Evolutionary conservation across 2,329 filamentous ascomycete genomes (phyloP), one percentile per base, ranked within the genome.

Genomic region (Fusarium nisikadoi): DNA sequence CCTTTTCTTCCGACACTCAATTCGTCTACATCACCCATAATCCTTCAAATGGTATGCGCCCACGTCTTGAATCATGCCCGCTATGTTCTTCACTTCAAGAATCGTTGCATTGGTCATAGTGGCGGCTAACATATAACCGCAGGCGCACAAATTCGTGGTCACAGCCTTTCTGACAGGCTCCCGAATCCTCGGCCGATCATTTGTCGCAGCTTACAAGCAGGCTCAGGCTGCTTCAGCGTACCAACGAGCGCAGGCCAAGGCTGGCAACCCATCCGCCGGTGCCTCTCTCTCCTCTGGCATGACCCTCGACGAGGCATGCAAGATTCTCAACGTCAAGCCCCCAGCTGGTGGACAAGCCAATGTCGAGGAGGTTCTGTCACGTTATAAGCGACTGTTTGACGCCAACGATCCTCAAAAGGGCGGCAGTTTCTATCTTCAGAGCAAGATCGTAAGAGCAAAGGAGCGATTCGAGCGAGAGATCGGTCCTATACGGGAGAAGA

Each of bases 351-450:
- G 93, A 49, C 88, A 94, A 80, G 88, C 92, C 66, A 93, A 95
- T 80, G 85, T 95, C 80, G 93, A 95, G 77, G 88, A 92, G 73
- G 91, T 97, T 61, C 91, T 93, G 83, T 90, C 92, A 76, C 89
- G 94, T 59, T 99, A 98, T 87, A 98, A 98, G 89, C 91, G 92
- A 73, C 85, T 99, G 52, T 99, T 98, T 81, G 96, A 99, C 83
- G 86, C 90, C 76, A 99, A 99, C 84, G 93, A 99, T 73, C 95
- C 96, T 16, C 88, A 97, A 83, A 97, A 97, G 80, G 96, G 96
- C 39, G 96, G 96, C 58, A 98, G 94, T 78, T 99, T 99, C 84
- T 99, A 99, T 83, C 87, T 99, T 53, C 96, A 99, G 84, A 98
- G 95, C 87, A 99, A 99, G 85, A 90, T 99, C 61, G 84, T 98